Evolutionary conservation across 2,329 filamentous ascomycete genomes (phyloP).

Genomic region (Paraphoma chrysanthemicola): DNA sequence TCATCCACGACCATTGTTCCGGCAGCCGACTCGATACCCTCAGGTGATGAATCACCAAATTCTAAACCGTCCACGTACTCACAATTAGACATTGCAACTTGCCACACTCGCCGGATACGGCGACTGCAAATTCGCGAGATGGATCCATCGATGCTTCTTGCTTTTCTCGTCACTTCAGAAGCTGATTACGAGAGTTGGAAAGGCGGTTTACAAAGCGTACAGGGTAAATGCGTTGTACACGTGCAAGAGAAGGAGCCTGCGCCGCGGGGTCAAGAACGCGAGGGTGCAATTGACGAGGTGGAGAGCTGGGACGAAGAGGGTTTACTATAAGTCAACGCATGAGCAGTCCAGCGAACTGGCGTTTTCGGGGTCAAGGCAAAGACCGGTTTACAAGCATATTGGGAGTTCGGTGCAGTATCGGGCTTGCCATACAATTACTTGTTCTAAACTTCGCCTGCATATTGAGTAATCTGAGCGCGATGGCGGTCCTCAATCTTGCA

Average conservation of each 20-base stretch:
- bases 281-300: conserved; percentile 85
- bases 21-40: background rate
- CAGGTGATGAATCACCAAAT: conserved; percentile 33
- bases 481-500: too few species aligned
- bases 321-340: conserved; percentile 14
- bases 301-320: conserved; percentile 75
- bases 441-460: too few species aligned
- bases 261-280: conserved; percentile 63
- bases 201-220: conserved; percentile 73
- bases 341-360: background rate
- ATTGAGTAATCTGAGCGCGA: too few species aligned
- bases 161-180: conserved; percentile 83
- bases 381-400: background rate
- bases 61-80: conserved; percentile 62
- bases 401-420: background rate
- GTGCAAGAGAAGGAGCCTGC: conserved; percentile 74
- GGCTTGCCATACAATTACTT: too few species aligned
- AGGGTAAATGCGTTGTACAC: conserved; percentile 81
- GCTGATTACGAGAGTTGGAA: conserved; percentile 88
- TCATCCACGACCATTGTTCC: conserved; percentile 33
- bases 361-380: background rate
- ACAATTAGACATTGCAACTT: conserved; percentile 77
- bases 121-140: conserved; percentile 87
- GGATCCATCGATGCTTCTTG: conserved; percentile 98
- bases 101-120: conserved; percentile 85